A percentile compares a stretch with the other conserved stretches of the same genome.
Conservation (phyloP, 2,329 filamentous ascomycete species). For the Hypoxylon sp. region DNA sequence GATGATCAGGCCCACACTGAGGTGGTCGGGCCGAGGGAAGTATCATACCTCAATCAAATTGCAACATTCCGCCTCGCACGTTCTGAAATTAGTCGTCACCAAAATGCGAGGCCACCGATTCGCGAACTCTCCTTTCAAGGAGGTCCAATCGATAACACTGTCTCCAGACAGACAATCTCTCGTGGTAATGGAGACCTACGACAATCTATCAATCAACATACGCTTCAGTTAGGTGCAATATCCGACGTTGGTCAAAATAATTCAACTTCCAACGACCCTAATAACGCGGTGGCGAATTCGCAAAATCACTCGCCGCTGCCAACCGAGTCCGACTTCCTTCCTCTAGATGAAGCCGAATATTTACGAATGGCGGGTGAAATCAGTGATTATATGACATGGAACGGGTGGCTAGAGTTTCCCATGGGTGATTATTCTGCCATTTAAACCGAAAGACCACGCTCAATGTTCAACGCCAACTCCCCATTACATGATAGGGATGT, state of each 20-base stretch:
- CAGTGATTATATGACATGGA: neutral
- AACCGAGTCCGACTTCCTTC: neutral
- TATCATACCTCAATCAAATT: neutral
- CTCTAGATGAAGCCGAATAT: neutral
- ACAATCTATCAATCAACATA: neutral
- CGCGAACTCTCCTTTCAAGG: neutral
- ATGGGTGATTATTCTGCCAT: neutral
- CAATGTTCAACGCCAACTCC: neutral
- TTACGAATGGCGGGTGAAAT: neutral
- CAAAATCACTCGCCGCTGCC: neutral
- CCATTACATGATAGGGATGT: neutral
- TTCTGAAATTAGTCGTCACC: neutral
- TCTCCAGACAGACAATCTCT: neutral
- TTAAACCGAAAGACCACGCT: neutral
- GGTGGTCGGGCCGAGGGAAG: neutral
- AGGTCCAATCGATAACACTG: neutral
- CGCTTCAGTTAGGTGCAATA: neutral
- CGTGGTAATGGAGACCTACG: neutral
- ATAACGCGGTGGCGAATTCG: neutral
- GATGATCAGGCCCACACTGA: neutral
- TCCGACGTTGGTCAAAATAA: neutral
- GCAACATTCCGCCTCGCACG: neutral
- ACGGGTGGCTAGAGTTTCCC: neutral
- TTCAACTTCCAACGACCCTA: neutral
- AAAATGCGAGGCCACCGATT: neutral